A percentile compares a stretch with the other conserved stretches of the same genome.
Evolutionary conservation across 306 rosid genomes (phyloP).

Genomic region (Gillenia trifoliata): DNA sequence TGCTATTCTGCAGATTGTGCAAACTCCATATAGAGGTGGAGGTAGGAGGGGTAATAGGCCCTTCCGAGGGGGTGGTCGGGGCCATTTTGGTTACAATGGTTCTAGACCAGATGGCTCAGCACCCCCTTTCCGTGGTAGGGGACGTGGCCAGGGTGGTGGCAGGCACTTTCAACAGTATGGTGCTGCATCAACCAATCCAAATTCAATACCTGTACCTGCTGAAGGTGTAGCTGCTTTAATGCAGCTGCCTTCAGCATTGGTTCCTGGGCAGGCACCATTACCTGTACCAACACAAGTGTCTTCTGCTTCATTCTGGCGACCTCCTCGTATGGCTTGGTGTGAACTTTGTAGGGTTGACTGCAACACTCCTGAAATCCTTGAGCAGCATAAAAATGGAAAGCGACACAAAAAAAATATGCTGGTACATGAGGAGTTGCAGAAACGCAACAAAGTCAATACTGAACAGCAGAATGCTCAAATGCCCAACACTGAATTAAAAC

Average conservation of each 20-base stretch:
- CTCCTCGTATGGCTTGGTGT: slow-evolving; percentile 51
- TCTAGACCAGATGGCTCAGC: slow-evolving; percentile 31
- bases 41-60: slow-evolving; percentile 70
- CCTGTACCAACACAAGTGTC: slow-evolving; percentile 46
- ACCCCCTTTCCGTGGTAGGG: slow-evolving; percentile 36
- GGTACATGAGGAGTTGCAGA: slow-evolving; percentile 62
- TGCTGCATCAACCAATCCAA: slow-evolving; percentile 38
- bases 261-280: slow-evolving; percentile 28
- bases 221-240: slow-evolving; percentile 33
- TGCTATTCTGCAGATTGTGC: slow-evolving; percentile 56
- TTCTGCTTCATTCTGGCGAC: slow-evolving; percentile 36
- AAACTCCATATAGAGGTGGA: slow-evolving; percentile 62
- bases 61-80: slow-evolving; percentile 64
- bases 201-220: slow-evolving; percentile 31
- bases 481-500: slow-evolving; percentile 42
- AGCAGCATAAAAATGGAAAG: slow-evolving; percentile 79
- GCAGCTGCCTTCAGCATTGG: slow-evolving; percentile 42
- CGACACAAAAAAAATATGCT: slow-evolving; percentile 65
- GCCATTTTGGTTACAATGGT: slow-evolving; percentile 27
- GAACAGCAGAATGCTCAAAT: slow-evolving; percentile 41
- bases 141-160: slow-evolving; percentile 58
- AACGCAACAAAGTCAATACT: slow-evolving; percentile 42
- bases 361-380: slow-evolving; percentile 70
- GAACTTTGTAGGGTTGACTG: slow-evolving; percentile 87
- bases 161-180: slow-evolving; percentile 49